Evolutionary conservation across 768 basidiomycete species (phyloP).

Genomic region (Tylopilus rubrobrunneus): DNA sequence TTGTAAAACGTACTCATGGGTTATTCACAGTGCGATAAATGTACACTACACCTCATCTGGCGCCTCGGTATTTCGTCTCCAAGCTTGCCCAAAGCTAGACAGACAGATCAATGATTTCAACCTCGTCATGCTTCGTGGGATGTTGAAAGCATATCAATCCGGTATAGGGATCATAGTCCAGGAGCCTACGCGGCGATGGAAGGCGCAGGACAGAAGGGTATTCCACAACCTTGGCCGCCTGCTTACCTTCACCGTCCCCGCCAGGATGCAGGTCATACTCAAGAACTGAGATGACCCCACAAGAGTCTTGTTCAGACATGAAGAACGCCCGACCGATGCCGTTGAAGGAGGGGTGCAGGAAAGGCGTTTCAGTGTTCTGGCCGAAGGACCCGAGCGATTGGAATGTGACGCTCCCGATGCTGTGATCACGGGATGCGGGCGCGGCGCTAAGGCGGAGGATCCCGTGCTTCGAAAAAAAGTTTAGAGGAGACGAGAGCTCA

Average conservation of each 20-base stretch:
- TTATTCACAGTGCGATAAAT: no score
- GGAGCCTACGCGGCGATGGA: neutral
- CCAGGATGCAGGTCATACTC: conserved; percentile 11
- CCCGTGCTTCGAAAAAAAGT: neutral
- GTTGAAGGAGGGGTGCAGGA: conserved; percentile 10
- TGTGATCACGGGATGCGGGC: neutral
- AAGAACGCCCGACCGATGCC: conserved; percentile 14
- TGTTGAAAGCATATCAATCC: conserved; percentile 15
- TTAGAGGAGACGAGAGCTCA: neutral
- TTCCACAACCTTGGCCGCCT: neutral
- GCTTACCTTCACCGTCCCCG: neutral
- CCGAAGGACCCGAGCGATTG: neutral
- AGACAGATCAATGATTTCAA: conserved; percentile 19
- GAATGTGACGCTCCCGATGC: conserved; percentile 11
- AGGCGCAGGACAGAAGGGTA: conserved; percentile 6
- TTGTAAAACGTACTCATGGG: no score
- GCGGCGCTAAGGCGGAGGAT: conserved; percentile 2
- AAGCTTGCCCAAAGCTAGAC: neutral
- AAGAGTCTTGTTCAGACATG: neutral
- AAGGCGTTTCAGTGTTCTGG: neutral
- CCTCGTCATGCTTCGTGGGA: neutral
- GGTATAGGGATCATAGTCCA: conserved; percentile 21
- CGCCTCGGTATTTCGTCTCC: no score
- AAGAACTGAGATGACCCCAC: conserved; percentile 1
- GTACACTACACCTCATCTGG: no score